Percentiles rank a stretch among this genome's conserved stretches.
These are phyloP conservation scores for Solanum lignicaule DNA, from an alignment of 257 asterid genomes.

Conservation along the genomic window DNA sequence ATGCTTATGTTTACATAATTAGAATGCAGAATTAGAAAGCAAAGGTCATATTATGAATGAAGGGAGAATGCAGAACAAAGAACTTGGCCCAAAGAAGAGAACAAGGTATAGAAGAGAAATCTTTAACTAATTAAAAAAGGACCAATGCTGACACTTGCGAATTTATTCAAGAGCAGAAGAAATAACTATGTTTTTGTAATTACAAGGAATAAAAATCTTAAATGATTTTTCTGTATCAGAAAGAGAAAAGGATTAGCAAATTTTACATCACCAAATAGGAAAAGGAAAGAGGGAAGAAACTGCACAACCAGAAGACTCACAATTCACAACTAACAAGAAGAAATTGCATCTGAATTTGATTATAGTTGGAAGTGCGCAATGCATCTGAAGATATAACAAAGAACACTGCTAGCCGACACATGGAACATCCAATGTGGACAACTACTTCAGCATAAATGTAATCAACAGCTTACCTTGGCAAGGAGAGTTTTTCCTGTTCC, in stretches of 20 bases:
- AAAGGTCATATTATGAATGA: neutral
- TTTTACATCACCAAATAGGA: neutral
- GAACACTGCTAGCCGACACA: neutral
- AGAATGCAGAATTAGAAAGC: neutral
- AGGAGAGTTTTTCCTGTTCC: conserved; percentile 98
- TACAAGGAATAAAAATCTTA: neutral
- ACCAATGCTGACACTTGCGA: neutral
- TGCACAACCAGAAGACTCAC: neutral
- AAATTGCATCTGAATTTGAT: neutral
- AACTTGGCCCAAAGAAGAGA: neutral
- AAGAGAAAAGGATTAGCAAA: neutral
- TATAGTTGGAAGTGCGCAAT: neutral
- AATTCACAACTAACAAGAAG: neutral
- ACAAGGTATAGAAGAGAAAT: neutral
- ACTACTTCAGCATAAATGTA: neutral
- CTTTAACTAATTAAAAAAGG: neutral
- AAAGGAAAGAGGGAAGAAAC: neutral
- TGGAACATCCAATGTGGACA: neutral
- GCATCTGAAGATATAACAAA: neutral
- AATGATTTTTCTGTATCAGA: neutral
- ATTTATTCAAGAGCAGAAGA: neutral
- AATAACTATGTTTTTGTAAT: neutral
- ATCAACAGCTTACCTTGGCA: conserved; percentile 58
- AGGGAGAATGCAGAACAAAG: neutral
- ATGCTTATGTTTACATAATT: neutral